phyloP scores from a whole-genome alignment of 805 yeast species.

The Schwanniomyces sp. region DNA sequence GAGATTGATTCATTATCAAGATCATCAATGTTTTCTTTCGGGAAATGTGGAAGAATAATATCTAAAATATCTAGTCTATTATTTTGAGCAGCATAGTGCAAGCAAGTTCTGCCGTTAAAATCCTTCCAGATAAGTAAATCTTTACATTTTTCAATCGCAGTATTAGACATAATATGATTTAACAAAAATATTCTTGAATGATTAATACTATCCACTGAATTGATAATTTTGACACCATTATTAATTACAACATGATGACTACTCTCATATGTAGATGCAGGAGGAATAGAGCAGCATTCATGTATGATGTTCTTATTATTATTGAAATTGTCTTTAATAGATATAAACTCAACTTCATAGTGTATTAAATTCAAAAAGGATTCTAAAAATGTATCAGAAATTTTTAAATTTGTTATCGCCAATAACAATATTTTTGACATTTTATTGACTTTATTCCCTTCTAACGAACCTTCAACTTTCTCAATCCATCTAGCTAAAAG shows the following conservation, averaged over 20 bases:
- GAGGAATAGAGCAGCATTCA: conserved; percentile 52
- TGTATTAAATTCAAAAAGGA: conserved; percentile 45
- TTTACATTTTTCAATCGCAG: conserved; percentile 13
- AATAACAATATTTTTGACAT: conserved; percentile 73
- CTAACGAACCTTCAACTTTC: conserved; percentile 29
- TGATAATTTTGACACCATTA: conserved; percentile 42
- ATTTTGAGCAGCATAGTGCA: conserved; percentile 80
- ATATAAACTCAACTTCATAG: conserved; percentile 56
- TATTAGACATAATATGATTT: conserved; percentile 27
- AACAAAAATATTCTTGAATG: conserved; percentile 40
- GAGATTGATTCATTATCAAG: conserved; percentile 77
- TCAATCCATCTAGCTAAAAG: conserved; percentile 40
- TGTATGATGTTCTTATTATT: conserved; percentile 71
- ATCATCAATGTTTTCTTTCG: conserved; percentile 41
- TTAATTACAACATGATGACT: conserved; percentile 37
- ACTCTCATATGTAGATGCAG: conserved; percentile 31
- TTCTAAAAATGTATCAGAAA: conserved; percentile 60
- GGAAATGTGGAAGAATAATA: conserved; percentile 39
- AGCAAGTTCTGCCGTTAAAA: conserved; percentile 73
- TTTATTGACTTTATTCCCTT: conserved; percentile 18
- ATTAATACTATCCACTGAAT: conserved; percentile 35
- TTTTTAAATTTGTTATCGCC: conserved; percentile 61
- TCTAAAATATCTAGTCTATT: conserved; percentile 45
- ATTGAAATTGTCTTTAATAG: conserved; percentile 61
- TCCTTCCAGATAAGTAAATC: conserved; percentile 46